Evolutionary conservation across 129 eudicot species (phyloP).

Genomic region (Artemisia annua): DNA sequence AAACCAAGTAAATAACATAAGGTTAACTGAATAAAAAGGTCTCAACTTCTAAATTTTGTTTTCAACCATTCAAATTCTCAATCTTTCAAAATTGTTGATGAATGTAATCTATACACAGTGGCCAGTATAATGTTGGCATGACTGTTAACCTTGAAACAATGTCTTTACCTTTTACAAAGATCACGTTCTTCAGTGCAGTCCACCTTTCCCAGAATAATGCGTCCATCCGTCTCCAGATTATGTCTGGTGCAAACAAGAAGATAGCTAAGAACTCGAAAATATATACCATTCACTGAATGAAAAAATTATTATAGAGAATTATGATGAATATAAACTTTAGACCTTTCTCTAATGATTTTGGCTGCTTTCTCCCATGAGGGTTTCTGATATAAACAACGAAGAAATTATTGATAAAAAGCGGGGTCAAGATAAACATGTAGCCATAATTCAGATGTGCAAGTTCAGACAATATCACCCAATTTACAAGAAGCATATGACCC

Average conservation of each 20-base stretch:
- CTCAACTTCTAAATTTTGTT: too few relatives aligned
- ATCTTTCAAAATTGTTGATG: too few relatives aligned
- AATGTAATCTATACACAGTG: too few relatives aligned
- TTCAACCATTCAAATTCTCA: too few relatives aligned
- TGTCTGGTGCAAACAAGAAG: slow-evolving; percentile 41
- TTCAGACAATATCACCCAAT: too few relatives aligned
- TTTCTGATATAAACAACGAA: slow-evolving; percentile 47
- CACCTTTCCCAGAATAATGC: slow-evolving; percentile 78
- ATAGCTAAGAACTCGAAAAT: slow-evolving; percentile 14
- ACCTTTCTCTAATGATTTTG: slow-evolving; percentile 68
- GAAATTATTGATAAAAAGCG: neutral
- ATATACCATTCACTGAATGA: slow-evolving; percentile 7
- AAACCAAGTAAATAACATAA: neutral
- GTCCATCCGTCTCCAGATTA: slow-evolving; percentile 79
- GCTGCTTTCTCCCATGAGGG: slow-evolving; percentile 95
- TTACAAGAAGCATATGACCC: too few relatives aligned
- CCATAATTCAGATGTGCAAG: too few relatives aligned
- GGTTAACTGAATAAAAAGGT: neutral
- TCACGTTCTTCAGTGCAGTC: slow-evolving; percentile 86
- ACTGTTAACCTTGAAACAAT: too few relatives aligned
- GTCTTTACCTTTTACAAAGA: slow-evolving; percentile 67
- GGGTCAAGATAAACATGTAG: too few relatives aligned
- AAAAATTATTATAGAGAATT: neutral
- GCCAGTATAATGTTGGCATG: too few relatives aligned
- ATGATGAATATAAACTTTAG: slow-evolving; percentile 3